Evolutionary conservation across 2,329 filamentous ascomycete genomes (phyloP), one percentile per base, ranked within the genome.

Genomic region (Tolypocladium sp.): DNA sequence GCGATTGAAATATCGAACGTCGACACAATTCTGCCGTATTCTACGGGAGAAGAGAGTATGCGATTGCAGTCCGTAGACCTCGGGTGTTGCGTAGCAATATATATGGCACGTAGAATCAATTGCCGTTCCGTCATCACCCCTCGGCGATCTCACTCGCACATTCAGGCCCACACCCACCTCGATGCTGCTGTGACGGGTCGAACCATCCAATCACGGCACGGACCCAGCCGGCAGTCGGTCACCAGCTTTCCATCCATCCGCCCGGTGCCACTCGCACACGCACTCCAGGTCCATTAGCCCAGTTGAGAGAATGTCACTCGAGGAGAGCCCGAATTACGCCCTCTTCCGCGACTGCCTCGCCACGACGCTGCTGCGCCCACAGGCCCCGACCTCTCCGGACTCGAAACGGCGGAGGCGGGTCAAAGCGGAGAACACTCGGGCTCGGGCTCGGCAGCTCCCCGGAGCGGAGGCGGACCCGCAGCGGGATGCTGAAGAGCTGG

Each of bases 271-370:
- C 40, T 17, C 22, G 42, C 42, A 46, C 22, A n/a, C 10, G 17
- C 20, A n/a, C 27, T 4, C 9, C 30, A 30, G 1, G 13, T 20
- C 4, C 7, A 17, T 2, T 17, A 20, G 2, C 54, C n/a, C 38
- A 5, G 12, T 33, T 17, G 25, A 27, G 20, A 42, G 9, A 30
- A 61, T 59, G 59, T 42, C 59, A 10, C 44, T 55, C n/a, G 62
- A 65, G 7, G 63, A 66, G 20, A 65, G 64, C 58, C 58, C 66
- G n/a, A 74, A 73, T 58, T 73, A 72, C 69, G 82, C 85, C 57
- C 76, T 85, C 54, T 92, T 94, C 71, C 80, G 88, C 58, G 91
- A 94, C 67, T 90, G 84, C 68, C 76, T 94, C 61, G 89, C 89
- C 10, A 83, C 83, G 20, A 80, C 84, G 0, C 77, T 94, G 15